Percentiles rank a stretch among this genome's conserved stretches.
Conservation (phyloP, 257 asterid genomes). For the Solanum tarapatanum region DNA sequence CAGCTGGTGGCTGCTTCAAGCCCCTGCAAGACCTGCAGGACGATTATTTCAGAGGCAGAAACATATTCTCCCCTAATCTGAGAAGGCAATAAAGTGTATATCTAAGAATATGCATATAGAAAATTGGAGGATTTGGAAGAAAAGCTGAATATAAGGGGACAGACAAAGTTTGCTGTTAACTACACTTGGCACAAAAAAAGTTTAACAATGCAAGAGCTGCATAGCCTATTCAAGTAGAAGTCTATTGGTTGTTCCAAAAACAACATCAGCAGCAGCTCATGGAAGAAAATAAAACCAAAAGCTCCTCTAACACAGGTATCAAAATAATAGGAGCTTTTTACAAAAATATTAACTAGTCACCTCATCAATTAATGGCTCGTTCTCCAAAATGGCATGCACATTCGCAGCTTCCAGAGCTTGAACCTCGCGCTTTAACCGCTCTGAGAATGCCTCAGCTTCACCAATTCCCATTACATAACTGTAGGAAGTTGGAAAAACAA, state of each 20-base stretch:
- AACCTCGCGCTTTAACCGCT: conserved; percentile 90
- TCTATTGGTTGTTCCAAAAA: not conserved
- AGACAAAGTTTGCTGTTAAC: not conserved
- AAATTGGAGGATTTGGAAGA: not conserved
- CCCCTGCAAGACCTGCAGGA: conserved; percentile 76
- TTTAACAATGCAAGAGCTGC: not conserved
- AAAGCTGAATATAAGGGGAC: not conserved
- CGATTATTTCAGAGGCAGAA: conserved; percentile 6
- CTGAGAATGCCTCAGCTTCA: conserved; percentile 99
- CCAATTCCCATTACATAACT: conserved; percentile 98
- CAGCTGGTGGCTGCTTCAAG: conserved; percentile 71
- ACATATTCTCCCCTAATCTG: not conserved
- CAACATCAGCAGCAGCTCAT: not conserved
- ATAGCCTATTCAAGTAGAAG: not conserved
- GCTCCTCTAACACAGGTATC: not conserved
- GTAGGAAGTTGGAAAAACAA: conserved; percentile 15
- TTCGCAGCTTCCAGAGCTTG: conserved; percentile 99
- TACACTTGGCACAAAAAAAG: not conserved
- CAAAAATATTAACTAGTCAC: conserved; percentile 22
- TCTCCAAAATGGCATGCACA: conserved; percentile 95
- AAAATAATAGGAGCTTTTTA: not conserved
- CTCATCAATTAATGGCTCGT: conserved; percentile 71
- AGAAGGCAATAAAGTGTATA: not conserved
- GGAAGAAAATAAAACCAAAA: not conserved
- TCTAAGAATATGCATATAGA: not conserved